Evolutionary conservation across 257 asterid genomes (phyloP).

Genomic region (Craterostigma plantagineum): DNA sequence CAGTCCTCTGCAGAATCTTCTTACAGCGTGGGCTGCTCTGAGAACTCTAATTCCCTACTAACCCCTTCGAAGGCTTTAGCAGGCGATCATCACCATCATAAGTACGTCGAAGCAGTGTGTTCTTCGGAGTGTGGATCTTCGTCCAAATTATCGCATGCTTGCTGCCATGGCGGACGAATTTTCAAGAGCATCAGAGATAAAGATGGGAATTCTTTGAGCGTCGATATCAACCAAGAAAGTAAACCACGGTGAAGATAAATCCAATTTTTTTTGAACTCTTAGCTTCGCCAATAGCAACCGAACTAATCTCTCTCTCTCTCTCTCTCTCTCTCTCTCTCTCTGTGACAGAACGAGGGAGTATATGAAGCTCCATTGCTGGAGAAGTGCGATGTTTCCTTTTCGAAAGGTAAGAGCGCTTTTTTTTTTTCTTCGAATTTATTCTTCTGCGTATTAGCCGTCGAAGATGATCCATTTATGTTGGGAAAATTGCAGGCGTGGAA

Average conservation of each 20-base stretch:
- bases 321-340: too few species aligned
- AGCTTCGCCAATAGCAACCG: background rate
- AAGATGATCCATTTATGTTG: too few species aligned
- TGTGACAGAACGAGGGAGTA: conserved; percentile 17
- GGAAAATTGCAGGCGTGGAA: too few species aligned
- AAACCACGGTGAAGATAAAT: background rate
- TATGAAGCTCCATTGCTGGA: conserved; percentile 34
- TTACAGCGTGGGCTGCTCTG: conserved; percentile 15
- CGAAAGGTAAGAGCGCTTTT: conserved; percentile 22
- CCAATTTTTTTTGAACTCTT: background rate
- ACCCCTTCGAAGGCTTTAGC: conserved; percentile 15
- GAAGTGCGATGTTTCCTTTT: conserved; percentile 29
- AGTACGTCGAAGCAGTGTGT: conserved; percentile 29
- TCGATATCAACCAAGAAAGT: conserved; percentile 5
- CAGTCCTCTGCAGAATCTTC: conserved; percentile 23
- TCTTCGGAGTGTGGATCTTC: conserved; percentile 28
- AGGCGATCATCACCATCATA: conserved; percentile 17
- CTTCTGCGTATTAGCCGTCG: too few species aligned
- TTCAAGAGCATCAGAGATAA: conserved; percentile 31
- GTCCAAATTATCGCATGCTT: conserved; percentile 27
- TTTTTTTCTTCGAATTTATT: too few species aligned
- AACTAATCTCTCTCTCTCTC: background rate
- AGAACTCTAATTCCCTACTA: conserved; percentile 17
- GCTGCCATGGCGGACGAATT: conserved; percentile 33
- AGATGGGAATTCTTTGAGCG: conserved; percentile 45